Base-by-base conservation (phyloP, 2,329 filamentous ascomycete genomes). In the Fusarium sp. region DNA sequence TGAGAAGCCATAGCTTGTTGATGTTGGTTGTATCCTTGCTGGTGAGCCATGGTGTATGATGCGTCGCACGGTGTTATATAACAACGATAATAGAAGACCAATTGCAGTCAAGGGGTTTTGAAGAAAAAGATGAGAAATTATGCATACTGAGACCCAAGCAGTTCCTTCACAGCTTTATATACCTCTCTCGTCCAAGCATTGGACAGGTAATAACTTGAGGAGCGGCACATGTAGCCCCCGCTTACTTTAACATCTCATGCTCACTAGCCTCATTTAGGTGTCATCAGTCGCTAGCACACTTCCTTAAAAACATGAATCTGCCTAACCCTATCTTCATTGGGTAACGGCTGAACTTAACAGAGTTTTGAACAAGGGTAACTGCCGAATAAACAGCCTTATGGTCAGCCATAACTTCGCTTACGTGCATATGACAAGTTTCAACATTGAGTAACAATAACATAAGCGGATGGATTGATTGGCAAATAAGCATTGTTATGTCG, bases 131-230 rank as follows among this genome's bases (percentile, higher is more conserved):
- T 14, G 5, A 32, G 3, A 5, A 15, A 16, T 14, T 22, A 14
- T 22, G 9, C n/a, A 22, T 8, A 20, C 7, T 5, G 3, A 8
- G 24, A n/a, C 30, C 20, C 3, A 9, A 15, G 11, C 1, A 34
- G 29, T 4, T 4, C 5, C 0, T 15, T 4, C 4, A n/a, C 11
- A 3, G 0, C 10, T 34, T 51, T 34, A 25, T 38, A 51, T 22
- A 11, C 5, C 7, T 0, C 1, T n/a, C 8, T 11, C 8, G 4
- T 14, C 6, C 20, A 27, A 52, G 4, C 12, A 24, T 10, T 50
- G 1, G 14, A 20, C 5, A 16, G 11, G 1, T 40, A 18, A 24
- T 20, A 8, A 8, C 8, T 12, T 4, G 6, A 52, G 4, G 6
- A 9, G 24, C 12, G 32, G 32, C 32, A 52, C 49, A 20, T 52